Base-by-base conservation (phyloP, 306 rosid species). In the Albizia julibrissin region DNA sequence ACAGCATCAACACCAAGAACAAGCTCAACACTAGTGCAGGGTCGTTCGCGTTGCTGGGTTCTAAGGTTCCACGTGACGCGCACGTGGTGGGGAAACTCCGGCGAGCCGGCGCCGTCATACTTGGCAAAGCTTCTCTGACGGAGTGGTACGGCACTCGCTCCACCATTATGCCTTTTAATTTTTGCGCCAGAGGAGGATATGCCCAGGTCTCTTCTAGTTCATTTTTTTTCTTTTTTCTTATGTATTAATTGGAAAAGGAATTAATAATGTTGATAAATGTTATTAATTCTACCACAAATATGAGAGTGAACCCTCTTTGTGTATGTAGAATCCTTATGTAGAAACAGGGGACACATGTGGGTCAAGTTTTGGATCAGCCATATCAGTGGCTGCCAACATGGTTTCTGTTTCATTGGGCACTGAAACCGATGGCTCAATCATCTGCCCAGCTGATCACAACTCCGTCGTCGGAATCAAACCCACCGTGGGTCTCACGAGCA, bases 401-500 rank as follows among this genome's bases (percentile, higher is more conserved):
- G 97, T 69, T 34, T 47, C 92, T 40, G 87, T 89, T 76, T 82
- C 98, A 6, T 29, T 90, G 24, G 97, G 92, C 27, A 91, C 94
- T 8, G 94, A 91, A 81, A 91, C 96, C 0, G 80, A 87, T 66
- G 91, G 91, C 42, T 91, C 94, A 0, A 82, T 91, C 42, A 68
- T 93, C 42, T 90, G 93, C 69, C 97, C 96, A 10, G 85, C 91
- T 1, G 88, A 86, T 82, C 85, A 68, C 66, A 93, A 87, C 80
- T 93, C 93, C 0, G 94, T 91, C n/a, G 97, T 93, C 3, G 94
- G 90, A 21, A 9, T 93, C 78, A 91, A 89, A 81, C 94, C 94
- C 65, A 93, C 97, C 0, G 88, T 91, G n/a, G 97, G 97, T 54
- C 97, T 91, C 80, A 91, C 93, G 0, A 91, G 97, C 79, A 83